Conservation (phyloP, 2,329 filamentous ascomycete species). For the Mycogone perniciosa region DNA sequence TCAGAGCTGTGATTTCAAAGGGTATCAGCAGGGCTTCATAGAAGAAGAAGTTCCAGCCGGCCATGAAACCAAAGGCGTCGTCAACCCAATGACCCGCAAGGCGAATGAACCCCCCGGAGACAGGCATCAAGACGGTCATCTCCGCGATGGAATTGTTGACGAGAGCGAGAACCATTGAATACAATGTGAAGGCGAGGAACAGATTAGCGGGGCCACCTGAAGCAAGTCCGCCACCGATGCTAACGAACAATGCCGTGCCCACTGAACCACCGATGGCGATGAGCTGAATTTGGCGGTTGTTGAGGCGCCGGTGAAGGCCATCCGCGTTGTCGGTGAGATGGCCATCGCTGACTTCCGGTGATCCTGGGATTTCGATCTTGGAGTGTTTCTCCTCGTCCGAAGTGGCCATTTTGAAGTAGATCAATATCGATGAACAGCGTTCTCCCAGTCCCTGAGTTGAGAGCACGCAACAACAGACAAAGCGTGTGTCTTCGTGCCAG, state of each 20-base stretch:
- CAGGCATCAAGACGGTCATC: constrained; percentile 57
- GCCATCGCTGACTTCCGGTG: constrained; percentile 18
- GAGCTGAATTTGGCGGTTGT: constrained; percentile 51
- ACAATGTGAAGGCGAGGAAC: constrained; percentile 53
- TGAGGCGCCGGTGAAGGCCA: constrained; percentile 41
- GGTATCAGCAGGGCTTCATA: constrained; percentile 39
- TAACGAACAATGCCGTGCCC: constrained; percentile 54
- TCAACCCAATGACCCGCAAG: constrained; percentile 60
- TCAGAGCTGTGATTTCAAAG: constrained; percentile 38
- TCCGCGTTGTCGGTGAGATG: constrained; percentile 28
- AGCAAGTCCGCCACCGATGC: constrained; percentile 50
- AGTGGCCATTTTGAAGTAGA: constrained; percentile 13
- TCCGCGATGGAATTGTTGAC: constrained; percentile 62
- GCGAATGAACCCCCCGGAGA: constrained; percentile 58
- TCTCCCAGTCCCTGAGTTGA: neutral
- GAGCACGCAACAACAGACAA: too few relatives aligned
- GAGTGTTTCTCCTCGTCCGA: constrained; percentile 25
- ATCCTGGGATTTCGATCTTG: constrained; percentile 19
- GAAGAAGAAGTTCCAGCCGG: constrained; percentile 40
- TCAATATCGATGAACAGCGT: neutral
- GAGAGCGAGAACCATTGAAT: constrained; percentile 49
- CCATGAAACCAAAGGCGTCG: constrained; percentile 54
- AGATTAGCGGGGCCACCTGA: constrained; percentile 42
- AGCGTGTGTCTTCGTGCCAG: too few relatives aligned
- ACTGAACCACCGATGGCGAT: constrained; percentile 55